Conservation (phyloP, 192 early-diverging fungal genomes). For the Umbelopsis isabellina region DNA sequence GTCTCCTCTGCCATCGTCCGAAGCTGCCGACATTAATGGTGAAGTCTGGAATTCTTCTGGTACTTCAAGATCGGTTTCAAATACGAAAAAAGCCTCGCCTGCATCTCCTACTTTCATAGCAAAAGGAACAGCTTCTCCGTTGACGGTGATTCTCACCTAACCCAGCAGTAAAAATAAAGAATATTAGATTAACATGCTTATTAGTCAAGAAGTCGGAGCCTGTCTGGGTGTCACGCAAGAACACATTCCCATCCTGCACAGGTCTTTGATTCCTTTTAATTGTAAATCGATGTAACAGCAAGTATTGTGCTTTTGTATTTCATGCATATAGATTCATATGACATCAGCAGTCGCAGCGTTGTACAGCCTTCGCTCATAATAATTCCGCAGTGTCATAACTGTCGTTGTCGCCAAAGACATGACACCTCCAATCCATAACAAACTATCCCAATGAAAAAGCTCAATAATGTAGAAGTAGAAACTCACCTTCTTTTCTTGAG, state of each 20-base stretch:
- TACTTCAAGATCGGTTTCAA: conserved; percentile 89
- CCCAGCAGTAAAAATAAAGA: not conserved
- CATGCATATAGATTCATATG: no score
- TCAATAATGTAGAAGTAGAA: not conserved
- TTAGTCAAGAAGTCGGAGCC: conserved; percentile 4
- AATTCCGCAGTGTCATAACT: not conserved
- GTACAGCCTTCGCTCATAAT: not conserved
- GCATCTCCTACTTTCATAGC: conserved; percentile 98
- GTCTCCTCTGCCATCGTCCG: conserved; percentile 31
- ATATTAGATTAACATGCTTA: conserved; percentile 10
- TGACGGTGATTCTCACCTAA: conserved; percentile 84
- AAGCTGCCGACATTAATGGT: conserved; percentile 71
- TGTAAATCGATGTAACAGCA: not conserved
- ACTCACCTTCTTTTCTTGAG: conserved; percentile 87
- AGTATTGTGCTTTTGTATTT: not conserved
- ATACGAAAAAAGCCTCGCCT: conserved; percentile 97
- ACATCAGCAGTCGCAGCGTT: no score
- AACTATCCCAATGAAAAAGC: not conserved
- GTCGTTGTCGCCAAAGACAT: not conserved
- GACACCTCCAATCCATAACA: not conserved
- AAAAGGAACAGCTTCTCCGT: conserved; percentile 72
- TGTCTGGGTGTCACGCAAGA: no score
- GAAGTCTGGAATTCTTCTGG: conserved; percentile 94
- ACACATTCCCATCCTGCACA: no score
- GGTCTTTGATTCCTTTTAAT: not conserved